Base-by-base conservation (phyloP, 2,329 filamentous ascomycete species). In the Fusarium tricinctum region DNA sequence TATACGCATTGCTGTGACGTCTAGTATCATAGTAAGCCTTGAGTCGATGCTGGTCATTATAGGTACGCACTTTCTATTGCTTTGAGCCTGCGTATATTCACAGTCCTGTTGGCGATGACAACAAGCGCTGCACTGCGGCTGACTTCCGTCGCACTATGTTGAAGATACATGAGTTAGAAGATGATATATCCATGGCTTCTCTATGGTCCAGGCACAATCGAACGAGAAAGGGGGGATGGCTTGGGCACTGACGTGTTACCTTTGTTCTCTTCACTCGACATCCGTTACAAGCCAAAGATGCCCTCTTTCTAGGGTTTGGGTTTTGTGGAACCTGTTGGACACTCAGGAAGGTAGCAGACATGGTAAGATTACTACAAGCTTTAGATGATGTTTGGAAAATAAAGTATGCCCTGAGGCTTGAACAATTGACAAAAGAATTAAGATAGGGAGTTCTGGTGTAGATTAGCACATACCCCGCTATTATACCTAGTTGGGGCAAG, bases 211-310 rank as follows among this genome's bases (percentile, higher is more conserved):
- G 17, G 8, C n/a, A 30, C 9, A 15, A 15, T 17, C 4, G 32
- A 17, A 13, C n/a, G 8, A 4, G 23, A 19, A 20, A n/a, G 15
- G 4, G 8, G 26, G 26, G 2, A 3, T 23, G 23, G 23, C 23
- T 8, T 23, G 23, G 23, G 7, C 23, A 23, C 23, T 23, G 23
- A 23, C 23, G 23, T 23, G 23, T 40, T 30, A 59, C 56, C 52
- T 59, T 59, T 35, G 56, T 59, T 12, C 56, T 57, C 33, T 59
- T 59, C 20, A 40, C 33, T 3, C 56, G n/a, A 5, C 56, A 59
- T 1, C 56, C 56, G 8, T 59, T 59, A 6, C 56, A 59, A 26
- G 56, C 56, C 13, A 59, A n/a, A 1, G 56, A 59, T n/a, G 56
- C 56, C 42, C 56, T 45, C 35, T 59, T 59, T 26, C 56, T 47